These are phyloP conservation scores for Starmerella vaccinii DNA, from an alignment of 805 yeast genomes.

Conservation along the genomic window DNA sequence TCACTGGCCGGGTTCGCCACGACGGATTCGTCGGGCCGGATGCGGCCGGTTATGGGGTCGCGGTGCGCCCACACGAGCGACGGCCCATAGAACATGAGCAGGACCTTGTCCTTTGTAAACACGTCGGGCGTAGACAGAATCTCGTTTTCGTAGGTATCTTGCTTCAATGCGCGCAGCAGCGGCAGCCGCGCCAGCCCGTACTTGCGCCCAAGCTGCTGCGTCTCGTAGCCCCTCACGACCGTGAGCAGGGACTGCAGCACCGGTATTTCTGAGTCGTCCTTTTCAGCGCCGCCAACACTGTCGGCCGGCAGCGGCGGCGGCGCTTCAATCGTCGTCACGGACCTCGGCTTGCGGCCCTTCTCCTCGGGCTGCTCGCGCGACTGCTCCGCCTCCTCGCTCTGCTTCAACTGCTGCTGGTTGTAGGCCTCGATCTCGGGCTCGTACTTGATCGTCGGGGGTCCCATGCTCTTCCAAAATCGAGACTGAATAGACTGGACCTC, in stretches of 20 bases:
- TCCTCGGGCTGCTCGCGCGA: constrained; percentile 14
- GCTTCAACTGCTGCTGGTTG: constrained; percentile 17
- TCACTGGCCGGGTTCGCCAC: constrained; percentile 64
- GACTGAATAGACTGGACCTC: constrained; percentile 74
- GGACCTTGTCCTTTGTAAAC: constrained; percentile 46
- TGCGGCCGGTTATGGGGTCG: constrained; percentile 64
- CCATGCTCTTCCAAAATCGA: constrained; percentile 75
- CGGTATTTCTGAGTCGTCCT: constrained; percentile 2
- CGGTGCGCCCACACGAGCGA: constrained; percentile 84
- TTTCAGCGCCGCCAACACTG: neutral
- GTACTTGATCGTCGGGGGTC: constrained; percentile 26
- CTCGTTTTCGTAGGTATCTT: constrained; percentile 47
- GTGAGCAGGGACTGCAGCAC: constrained; percentile 41
- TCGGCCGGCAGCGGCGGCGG: neutral
- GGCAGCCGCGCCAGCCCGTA: constrained; percentile 62
- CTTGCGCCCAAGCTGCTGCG: constrained; percentile 40
- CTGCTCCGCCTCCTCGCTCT: constrained; percentile 17
- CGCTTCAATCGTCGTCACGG: neutral
- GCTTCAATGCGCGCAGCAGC: constrained; percentile 31
- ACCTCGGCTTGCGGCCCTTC: neutral
- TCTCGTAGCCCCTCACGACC: constrained; percentile 65
- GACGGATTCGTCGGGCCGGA: constrained; percentile 62
- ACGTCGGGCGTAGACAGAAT: constrained; percentile 64
- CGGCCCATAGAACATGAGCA: constrained; percentile 77
- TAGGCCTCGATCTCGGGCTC: constrained; percentile 21